Base-by-base conservation (phyloP, 768 basidiomycete genomes). In the Russula compacta region DNA sequence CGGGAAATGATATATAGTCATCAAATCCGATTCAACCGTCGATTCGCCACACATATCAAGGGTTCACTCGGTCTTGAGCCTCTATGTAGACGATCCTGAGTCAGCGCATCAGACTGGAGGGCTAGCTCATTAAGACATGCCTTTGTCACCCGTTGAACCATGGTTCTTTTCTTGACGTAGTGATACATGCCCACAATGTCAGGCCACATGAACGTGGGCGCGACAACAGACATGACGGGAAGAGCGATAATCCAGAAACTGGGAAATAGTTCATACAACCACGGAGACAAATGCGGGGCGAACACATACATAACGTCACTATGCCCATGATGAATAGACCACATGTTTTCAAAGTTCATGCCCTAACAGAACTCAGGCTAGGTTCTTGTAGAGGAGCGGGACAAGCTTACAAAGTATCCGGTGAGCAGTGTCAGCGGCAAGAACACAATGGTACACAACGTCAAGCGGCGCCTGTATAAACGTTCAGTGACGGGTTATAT, bases 181-280 rank as follows among this genome's bases (percentile, higher is more conserved):
- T 79, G 79, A 47, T 71, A 69, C 60, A 80, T 66, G 35, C 75
- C 71, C 60, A 67, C 69, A 62, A 86, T 69, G 67, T 87, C 85
- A 17, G 73, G 67, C 64, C 73, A 76, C 68, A 81, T 69, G 71
- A 85, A 85, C 6, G 81, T 56, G 38, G 81, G 77, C 21, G 83
- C 69, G 47, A 85, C 73, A 38, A 83, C 63, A 17, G 71, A 70
- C 79, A 85, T 81, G 32, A 85, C 72, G 0, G 85, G 86, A 1
- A 86, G 68, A 0, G 83, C 82, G 54, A 87, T 79, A 57, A 75
- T 73, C 86, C 86, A 87, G 76, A 87, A 87, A 10, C 84, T 86
- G 66, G 35, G 14, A 14, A 39, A 15, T 7, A 40, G 33, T 49
- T 38, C 38, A 48, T 7, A 54, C 24, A 33, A 36, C 48, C 46